Evolutionary conservation across 2,329 filamentous ascomycete genomes (phyloP), one percentile per base, ranked within the genome.

Genomic region (Colletotrichum godetiae): DNA sequence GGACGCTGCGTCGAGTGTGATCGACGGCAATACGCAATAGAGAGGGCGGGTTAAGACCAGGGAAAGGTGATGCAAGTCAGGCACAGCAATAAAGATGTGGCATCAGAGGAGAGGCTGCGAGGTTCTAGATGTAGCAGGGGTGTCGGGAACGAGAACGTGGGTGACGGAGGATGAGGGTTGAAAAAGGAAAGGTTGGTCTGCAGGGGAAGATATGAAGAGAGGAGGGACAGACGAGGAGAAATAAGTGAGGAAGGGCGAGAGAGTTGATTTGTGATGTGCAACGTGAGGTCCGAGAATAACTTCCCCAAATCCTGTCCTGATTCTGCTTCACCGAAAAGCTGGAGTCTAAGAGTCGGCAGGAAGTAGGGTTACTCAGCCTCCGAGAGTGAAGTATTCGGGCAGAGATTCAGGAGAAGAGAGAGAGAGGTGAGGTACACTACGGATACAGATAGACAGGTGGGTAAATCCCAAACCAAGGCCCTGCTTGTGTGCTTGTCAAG

Each of bases 251-350:
- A 19, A 27, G 19, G 35, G 31, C n/a, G n/a, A 19, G 42, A n/a
- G 19, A n/a, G 35, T 37, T 64, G 53, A 60, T 65, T 65, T 73
- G 60, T 59, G 60, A 63, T 73, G 67, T 70, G 70, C 61, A 13
- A 70, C 67, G 55, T 64, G 60, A 73, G 70, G 70, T 70, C 70
- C 70, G 67, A 70, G 70, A 70, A 73, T 73, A 73, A 73, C 67
- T 70, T 61, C 70, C 70, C 37, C 37, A 42, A 42, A 42, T 42
- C 5, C 37, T 42, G 13, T 42, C 13, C 37, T 42, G 37, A 42
- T 19, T 19, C 37, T 42, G 37, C 37, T 42, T 42, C 37, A 42
- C 37, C 37, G 37, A 42, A 42, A 42, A 42, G 37, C 37, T 42
- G 37, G 42, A 49, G 67, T 68, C 66, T 31, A 69, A 65, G 60